Evolutionary conservation across 106 monocot species (phyloP), one percentile per base, ranked within the genome.

Genomic region (Dendrobium nobile): DNA sequence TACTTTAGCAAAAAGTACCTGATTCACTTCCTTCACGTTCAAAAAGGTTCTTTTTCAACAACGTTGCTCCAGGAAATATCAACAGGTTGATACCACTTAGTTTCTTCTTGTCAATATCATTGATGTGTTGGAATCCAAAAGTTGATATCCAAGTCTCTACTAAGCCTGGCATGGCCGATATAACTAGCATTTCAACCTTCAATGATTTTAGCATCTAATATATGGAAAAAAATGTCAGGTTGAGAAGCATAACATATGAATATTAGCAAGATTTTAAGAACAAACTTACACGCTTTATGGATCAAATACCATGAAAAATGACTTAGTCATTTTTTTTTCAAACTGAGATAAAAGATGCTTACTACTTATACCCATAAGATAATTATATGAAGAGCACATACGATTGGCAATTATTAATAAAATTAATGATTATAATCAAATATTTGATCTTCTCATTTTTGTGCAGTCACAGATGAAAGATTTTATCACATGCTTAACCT

Each of bases 71-170:
- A 80, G 93, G 91, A 77, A 96, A 80, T 45, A 83, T 18, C 80
- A 90, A 87, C 79, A 93, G 79, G 61, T 82, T 88, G 44, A 88
- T 42, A 22, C 86, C 84, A 54, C 74, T 77, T 7, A 96, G 78
- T 74, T 74, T 72, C 41, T 82, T 74, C 79, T 84, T 93, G 15
- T 96, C 93, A 37, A 58, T 73, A 41, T 88, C 85, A 41, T 84
- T 85, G 7, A 96, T 75, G 0, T 77, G 75, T 81, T 87, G 41
- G 73, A 88, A 96, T 17, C 96, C 93, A 81, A 96, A 93, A 26
- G 84, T 87, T 56, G 83, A 87, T 81, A 75, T 88, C 96, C 96
- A 96, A 40, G 91, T 91, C 1, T 87, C 85, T 10, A 90, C 86
- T 54, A 91, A 73, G 74, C 78, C 61, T 61, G 93, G 90, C 77